These are phyloP conservation scores for Colletotrichum tabaci DNA, from an alignment of 2,329 filamentous ascomycete genomes.

Conservation along the genomic window DNA sequence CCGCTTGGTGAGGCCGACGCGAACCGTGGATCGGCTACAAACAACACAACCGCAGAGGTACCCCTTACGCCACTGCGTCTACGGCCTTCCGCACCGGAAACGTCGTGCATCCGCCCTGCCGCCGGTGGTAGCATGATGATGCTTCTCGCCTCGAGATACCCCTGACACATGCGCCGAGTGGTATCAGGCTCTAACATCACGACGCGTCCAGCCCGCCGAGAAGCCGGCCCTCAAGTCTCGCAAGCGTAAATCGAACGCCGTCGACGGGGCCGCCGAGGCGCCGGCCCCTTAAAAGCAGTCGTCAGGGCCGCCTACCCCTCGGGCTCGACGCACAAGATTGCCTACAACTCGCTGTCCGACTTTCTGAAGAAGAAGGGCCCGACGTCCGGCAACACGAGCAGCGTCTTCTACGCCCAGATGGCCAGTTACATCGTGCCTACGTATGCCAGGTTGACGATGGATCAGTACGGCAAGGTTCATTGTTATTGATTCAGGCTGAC, in stretches of 20 bases:
- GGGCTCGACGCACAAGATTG: conserved; percentile 54
- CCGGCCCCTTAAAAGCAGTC: conserved; percentile 15
- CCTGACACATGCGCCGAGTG: not conserved
- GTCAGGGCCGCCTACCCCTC: conserved; percentile 54
- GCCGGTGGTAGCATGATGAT: not conserved
- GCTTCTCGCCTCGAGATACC: not conserved
- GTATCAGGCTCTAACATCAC: conserved; percentile 7
- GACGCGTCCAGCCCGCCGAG: conserved; percentile 25
- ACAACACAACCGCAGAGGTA: conserved; percentile 5
- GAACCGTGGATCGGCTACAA: conserved; percentile 18
- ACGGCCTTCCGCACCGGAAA: not conserved
- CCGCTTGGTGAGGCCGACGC: conserved; percentile 27
- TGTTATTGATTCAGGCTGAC: too few species aligned
- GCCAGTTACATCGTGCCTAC: not conserved
- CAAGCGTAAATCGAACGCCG: conserved; percentile 40
- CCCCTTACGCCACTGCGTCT: not conserved
- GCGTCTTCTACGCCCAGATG: conserved; percentile 61
- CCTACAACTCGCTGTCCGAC: conserved; percentile 60
- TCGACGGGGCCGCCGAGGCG: not conserved
- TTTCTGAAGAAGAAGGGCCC: conserved; percentile 67
- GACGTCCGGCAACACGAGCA: conserved; percentile 62
- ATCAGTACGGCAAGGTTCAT: conserved; percentile 44
- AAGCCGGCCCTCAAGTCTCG: conserved; percentile 16
- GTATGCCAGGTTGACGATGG: conserved; percentile 22
- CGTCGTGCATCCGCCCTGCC: not conserved